phyloP scores from a whole-genome alignment of 257 asterid species.

The Schizonepeta tenuifolia region DNA sequence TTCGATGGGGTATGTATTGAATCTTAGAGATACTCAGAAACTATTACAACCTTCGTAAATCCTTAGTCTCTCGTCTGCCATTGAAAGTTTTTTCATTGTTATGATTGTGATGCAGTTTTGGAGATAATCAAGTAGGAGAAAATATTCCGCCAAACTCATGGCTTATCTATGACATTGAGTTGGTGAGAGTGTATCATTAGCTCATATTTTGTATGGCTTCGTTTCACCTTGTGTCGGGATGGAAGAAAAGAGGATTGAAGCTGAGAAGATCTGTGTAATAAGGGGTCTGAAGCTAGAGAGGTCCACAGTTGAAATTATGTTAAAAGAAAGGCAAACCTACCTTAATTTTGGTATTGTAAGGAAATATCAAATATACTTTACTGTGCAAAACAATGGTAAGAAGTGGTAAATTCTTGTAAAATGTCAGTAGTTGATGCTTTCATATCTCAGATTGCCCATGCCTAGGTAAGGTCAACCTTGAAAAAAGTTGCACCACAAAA shows the following conservation, averaged over 20 bases:
- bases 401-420: neutral
- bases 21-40: neutral
- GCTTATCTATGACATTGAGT: conserved; percentile 77
- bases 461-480: too few relatives aligned
- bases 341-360: neutral
- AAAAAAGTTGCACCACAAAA: too few relatives aligned
- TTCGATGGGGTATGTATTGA: conserved; percentile 67
- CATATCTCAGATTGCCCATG: neutral
- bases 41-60: neutral
- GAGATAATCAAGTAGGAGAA: conserved; percentile 51
- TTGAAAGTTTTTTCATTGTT: neutral
- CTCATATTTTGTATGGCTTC: conserved; percentile 17
- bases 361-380: neutral
- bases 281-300: conserved; percentile 53
- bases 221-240: neutral
- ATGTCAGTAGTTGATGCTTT: neutral
- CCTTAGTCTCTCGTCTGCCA: conserved; percentile 3
- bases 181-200: conserved; percentile 48
- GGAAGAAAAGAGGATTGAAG: conserved; percentile 37
- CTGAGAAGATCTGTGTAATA: conserved; percentile 23
- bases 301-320: conserved; percentile 39
- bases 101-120: conserved; percentile 57
- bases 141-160: conserved; percentile 84
- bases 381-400: conserved; percentile 14
- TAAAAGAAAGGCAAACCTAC: neutral